A percentile compares a stretch with the other conserved stretches of the same genome.
Conservation (phyloP, 2,329 filamentous ascomycete species). For the Akanthomyces muscarius region DNA sequence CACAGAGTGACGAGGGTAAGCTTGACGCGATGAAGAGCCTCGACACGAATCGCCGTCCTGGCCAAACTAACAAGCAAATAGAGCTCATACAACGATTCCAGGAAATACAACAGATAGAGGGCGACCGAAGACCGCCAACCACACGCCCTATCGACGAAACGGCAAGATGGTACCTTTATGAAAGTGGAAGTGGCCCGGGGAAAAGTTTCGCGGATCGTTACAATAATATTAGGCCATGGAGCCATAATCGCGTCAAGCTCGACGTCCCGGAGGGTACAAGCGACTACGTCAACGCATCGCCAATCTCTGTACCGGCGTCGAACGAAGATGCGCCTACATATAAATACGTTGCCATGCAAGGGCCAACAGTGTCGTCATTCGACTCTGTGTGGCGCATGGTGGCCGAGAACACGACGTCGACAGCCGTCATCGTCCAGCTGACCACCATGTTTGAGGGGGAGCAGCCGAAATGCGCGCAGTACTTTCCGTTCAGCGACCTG, state of each 20-base stretch:
- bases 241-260: slow-evolving; percentile 78
- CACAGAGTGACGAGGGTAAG: slow-evolving; percentile 34
- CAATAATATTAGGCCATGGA: slow-evolving; percentile 83
- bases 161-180: slow-evolving; percentile 34
- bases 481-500: slow-evolving; percentile 65
- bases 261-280: slow-evolving; percentile 68
- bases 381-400: slow-evolving; percentile 96
- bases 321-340: slow-evolving; percentile 38
- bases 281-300: slow-evolving; percentile 81
- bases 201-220: slow-evolving; percentile 68
- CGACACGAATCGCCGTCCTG: not conserved
- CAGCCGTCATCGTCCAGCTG: slow-evolving; percentile 88
- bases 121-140: slow-evolving; percentile 41
- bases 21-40: not conserved
- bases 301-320: slow-evolving; percentile 53
- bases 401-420: slow-evolving; percentile 66
- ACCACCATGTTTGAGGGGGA: slow-evolving; percentile 79
- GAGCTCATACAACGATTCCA: slow-evolving; percentile 44
- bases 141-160: slow-evolving; percentile 32
- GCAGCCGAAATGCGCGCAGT: slow-evolving; percentile 81
- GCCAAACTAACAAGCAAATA: slow-evolving; percentile 34
- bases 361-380: slow-evolving; percentile 71
- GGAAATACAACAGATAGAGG: slow-evolving; percentile 52
- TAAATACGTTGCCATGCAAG: slow-evolving; percentile 88
- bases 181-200: slow-evolving; percentile 30